Base-by-base conservation (phyloP, 257 asterid genomes). In the Cynanchum wilfordii region DNA sequence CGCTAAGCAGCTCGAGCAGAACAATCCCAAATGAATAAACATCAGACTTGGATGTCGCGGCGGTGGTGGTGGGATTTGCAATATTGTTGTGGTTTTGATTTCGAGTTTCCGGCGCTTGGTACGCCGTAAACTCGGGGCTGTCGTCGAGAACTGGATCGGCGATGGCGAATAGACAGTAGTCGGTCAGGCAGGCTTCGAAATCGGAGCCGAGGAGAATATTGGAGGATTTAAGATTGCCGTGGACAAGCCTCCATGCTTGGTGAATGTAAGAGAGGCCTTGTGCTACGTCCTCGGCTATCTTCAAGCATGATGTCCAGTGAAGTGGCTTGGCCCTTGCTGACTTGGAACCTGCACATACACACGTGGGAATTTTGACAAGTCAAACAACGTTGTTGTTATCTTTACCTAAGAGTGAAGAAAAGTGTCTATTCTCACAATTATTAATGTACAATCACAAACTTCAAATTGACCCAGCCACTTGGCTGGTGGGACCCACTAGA, bases 221-320 rank as follows among this genome's bases (percentile, higher is more conserved):
- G 77, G 76, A 88, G 33, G 98, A 88, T 75, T 93, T 93, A 68
- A 91, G 94, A 56, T 88, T 93, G 79, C 97, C 96, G 51, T 93
- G 97, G 22, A 87, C 89, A 5, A 93, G 98, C 79, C 96, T 79
- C 90, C 97, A 89, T 0, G 98, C 98, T 85, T 93, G 98, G 89
- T 91, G 98, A 81, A 93, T 89, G 86, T 84, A 93, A 75, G 94
- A 81, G 42, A 93, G 96, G 17, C 97, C 97, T 81, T 88, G 96
- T 25, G 97, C 98, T 58, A 90, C 93, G 38, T 95, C 99, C 79
- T 92, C 99, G 0, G 97, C 97, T 20, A 95, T 90, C 81, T 95
- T 95, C 66, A 95, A 88, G 68, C 99, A 95, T 2, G 99, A 95
- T 0, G 99, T 95, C 99, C 98, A 92, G 81, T 95, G 99, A 24